These are phyloP conservation scores for Penicillium silybi DNA, from an alignment of 495 filamentous ascomycete genomes.

Conservation along the genomic window DNA sequence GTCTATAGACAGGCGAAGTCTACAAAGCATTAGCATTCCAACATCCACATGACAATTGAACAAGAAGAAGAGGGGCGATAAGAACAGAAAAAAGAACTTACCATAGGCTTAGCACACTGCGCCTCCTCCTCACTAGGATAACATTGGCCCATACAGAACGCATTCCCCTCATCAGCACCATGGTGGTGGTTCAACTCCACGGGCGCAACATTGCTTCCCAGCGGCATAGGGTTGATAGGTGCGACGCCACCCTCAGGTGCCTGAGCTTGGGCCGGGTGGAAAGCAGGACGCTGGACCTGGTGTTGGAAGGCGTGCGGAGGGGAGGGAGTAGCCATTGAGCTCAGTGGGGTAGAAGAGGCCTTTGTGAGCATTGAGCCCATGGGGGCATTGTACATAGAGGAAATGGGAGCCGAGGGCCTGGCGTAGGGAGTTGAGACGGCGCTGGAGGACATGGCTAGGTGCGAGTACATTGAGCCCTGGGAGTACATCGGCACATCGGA, in stretches of 20 bases:
- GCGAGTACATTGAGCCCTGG: not conserved
- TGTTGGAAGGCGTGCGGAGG: not conserved
- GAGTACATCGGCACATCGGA: not conserved
- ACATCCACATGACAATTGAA: not conserved
- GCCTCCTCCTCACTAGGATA: slow-evolving; percentile 8
- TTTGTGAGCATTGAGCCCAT: not conserved
- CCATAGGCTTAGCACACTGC: slow-evolving; percentile 16
- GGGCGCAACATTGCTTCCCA: slow-evolving; percentile 15
- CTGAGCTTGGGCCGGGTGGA: not conserved
- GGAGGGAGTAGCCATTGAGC: not conserved
- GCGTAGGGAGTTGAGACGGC: not conserved
- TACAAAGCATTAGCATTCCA: slow-evolving; percentile 1
- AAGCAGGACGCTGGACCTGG: not conserved
- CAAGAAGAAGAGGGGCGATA: not conserved
- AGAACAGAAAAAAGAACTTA: slow-evolving; percentile 13
- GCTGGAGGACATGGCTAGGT: not conserved
- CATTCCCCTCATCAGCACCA: slow-evolving; percentile 25
- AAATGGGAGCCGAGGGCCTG: not conserved
- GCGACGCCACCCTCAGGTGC: slow-evolving; percentile 6
- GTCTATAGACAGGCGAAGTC: slow-evolving; percentile 11
- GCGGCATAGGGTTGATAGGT: slow-evolving; percentile 10
- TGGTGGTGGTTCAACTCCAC: not conserved
- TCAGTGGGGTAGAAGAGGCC: not conserved
- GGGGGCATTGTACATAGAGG: not conserved
- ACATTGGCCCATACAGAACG: slow-evolving; percentile 26